Conservation (phyloP, 129 eudicot genomes). For the Tanacetum coccineum region DNA sequence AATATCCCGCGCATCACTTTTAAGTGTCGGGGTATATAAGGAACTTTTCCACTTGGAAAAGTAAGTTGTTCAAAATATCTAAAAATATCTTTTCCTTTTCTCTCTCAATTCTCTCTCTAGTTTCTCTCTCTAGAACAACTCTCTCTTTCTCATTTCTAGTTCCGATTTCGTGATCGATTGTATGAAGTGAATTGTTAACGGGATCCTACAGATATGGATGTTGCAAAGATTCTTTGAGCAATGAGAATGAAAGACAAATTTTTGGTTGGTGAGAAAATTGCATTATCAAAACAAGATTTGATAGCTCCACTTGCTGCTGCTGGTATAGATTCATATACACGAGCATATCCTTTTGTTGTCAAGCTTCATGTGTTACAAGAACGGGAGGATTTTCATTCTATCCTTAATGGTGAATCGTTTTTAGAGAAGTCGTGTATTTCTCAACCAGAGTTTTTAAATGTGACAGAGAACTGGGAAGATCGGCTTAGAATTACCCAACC, state of each 20-base stretch:
- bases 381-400: conserved; percentile 74
- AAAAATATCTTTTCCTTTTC: too few relatives aligned
- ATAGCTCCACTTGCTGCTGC: conserved; percentile 99
- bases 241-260: conserved; percentile 81
- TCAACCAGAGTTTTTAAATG: conserved; percentile 60
- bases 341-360: conserved; percentile 94
- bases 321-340: conserved; percentile 97
- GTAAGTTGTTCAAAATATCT: too few relatives aligned
- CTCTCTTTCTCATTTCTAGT: too few relatives aligned
- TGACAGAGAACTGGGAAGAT: conserved; percentile 69
- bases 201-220: too few relatives aligned
- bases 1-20: too few relatives aligned
- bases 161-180: too few relatives aligned
- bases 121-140: too few relatives aligned
- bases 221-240: conserved; percentile 86
- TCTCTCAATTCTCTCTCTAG: too few relatives aligned
- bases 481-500: conserved; percentile 85
- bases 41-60: too few relatives aligned
- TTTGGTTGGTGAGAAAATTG: conserved; percentile 74
- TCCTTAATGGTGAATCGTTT: conserved; percentile 82
- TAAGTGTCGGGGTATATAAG: too few relatives aligned
- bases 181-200: too few relatives aligned
- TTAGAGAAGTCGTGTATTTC: conserved; percentile 54
- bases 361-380: conserved; percentile 94
- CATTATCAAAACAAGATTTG: conserved; percentile 83